These are phyloP conservation scores for Cornus florida DNA, from an alignment of 148 eudicot genomes.

Conservation along the genomic window DNA sequence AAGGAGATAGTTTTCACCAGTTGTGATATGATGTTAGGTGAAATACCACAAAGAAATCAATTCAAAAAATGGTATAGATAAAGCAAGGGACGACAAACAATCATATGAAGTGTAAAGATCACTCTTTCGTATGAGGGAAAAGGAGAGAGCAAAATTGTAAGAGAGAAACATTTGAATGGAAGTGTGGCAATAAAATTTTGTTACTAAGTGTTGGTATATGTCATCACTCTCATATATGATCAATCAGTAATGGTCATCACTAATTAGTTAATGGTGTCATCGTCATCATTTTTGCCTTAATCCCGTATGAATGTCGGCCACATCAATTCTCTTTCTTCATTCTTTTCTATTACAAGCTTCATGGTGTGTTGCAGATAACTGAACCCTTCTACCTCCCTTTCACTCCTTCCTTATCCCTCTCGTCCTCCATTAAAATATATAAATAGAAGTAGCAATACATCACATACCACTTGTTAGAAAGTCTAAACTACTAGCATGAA, in stretches of 20 bases:
- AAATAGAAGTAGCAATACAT: not conserved
- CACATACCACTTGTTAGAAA: not conserved
- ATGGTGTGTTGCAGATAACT: too few relatives aligned
- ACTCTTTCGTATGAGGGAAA: not conserved
- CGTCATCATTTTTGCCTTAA: too few relatives aligned
- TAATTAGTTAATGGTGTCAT: too few relatives aligned
- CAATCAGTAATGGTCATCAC: too few relatives aligned
- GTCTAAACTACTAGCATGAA: not conserved
- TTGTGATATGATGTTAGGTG: not conserved
- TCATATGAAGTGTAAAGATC: not conserved
- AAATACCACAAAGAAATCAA: not conserved
- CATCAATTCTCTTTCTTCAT: too few relatives aligned
- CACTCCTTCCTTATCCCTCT: not conserved
- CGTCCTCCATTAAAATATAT: not conserved
- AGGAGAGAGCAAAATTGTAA: not conserved
- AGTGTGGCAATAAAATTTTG: too few relatives aligned
- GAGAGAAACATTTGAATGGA: too few relatives aligned
- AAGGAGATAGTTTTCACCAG: slow-evolving; percentile 17
- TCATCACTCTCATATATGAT: too few relatives aligned
- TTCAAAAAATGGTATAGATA: too few relatives aligned
- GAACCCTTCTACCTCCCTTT: not conserved
- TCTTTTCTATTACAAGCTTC: too few relatives aligned
- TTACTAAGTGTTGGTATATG: too few relatives aligned
- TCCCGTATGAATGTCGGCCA: too few relatives aligned
- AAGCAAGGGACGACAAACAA: not conserved